Base-by-base conservation (phyloP, 1,284 basidiomycete species). In the Sparassis latifolia region DNA sequence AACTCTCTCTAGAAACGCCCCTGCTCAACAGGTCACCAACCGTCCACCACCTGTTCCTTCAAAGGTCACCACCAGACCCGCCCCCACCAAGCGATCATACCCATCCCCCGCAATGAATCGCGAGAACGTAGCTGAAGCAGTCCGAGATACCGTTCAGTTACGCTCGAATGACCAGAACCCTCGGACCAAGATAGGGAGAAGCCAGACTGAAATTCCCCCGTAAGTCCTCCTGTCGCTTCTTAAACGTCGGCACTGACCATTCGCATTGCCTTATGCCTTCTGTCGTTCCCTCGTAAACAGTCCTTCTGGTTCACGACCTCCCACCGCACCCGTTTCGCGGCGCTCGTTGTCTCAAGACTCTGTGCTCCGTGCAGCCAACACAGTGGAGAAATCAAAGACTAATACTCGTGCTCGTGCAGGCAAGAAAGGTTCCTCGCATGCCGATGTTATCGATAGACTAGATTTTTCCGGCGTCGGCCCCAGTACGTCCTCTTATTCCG, bases 271-370 rank as follows among this genome's bases (percentile, higher is more conserved):
- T 51, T 31, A 47, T 44, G 54, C 58, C 53, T 58, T 56, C 52
- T 56, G 64, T 64, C 68, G 52, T 50, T 66, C 35, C 44, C 47
- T 53, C 48, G 42, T 45, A 45, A 48, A 46, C 56, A 54, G 48
- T 47, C 57, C 57, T 51, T 42, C 54, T 48, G 53, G 69, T 55
- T 60, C 56, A 45, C 55, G 60, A 50, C 59, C 74, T 54, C 61
- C 61, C 39, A 61, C 64, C n/a, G 61, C 72, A 40, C 68, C 75
- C 45, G 45, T 65, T 3, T 69, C 74, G 33, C 78, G 78, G 42
- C 79, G 86, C 58, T 85, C 86, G 2, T 77, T 82, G 48, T 88
- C 87, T 3, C 79, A 89, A 54, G 87, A 90, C 59, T 79, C 82
- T 7, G 73, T 72, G 44, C 62, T 68, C 39, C 69, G 63, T 12